Evolutionary conservation across 768 basidiomycete genomes (phyloP).

Genomic region (Suillus placidus): DNA sequence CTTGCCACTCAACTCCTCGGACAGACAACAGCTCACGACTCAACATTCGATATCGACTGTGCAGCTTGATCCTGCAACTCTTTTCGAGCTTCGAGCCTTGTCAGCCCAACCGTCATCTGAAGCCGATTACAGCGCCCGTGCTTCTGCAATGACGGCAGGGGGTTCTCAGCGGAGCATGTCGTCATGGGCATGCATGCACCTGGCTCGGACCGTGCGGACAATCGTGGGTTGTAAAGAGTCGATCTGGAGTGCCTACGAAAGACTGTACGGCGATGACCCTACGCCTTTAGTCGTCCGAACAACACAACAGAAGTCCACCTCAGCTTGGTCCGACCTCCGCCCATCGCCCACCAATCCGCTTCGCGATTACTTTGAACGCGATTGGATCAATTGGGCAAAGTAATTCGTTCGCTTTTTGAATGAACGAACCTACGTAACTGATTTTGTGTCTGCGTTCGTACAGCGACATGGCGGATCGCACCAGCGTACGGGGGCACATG

Average conservation of each 20-base stretch:
- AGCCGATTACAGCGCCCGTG: constrained; percentile 20
- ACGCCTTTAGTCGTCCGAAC: constrained; percentile 42
- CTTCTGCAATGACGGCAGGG: constrained; percentile 15
- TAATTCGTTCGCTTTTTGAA: constrained; percentile 34
- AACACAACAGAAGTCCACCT: constrained; percentile 30
- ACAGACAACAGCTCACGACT: constrained; percentile 19
- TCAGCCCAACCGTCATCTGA: constrained; percentile 27
- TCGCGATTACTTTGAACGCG: constrained; percentile 63
- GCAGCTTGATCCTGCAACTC: constrained; percentile 31
- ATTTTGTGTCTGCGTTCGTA: constrained; percentile 7
- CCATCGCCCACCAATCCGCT: constrained; percentile 35
- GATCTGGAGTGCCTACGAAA: constrained; percentile 65
- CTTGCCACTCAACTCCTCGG: constrained; percentile 55
- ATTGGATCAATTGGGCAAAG: constrained; percentile 75
- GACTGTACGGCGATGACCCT: constrained; percentile 43
- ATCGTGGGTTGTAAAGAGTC: constrained; percentile 69
- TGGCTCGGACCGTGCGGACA: constrained; percentile 58
- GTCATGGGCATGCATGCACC: constrained; percentile 63
- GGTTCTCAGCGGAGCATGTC: constrained; percentile 37
- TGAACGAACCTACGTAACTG: constrained; percentile 13
- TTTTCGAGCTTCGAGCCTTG: constrained; percentile 35
- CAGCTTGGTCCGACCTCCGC: constrained; percentile 16
- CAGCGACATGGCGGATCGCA: constrained; percentile 79
- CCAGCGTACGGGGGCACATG: constrained; percentile 57
- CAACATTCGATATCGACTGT: constrained; percentile 9